Percentiles rank a stretch among this genome's conserved stretches.
phyloP scores from a whole-genome alignment of 78 protist species.

The Dictyostelium intermedium region DNA sequence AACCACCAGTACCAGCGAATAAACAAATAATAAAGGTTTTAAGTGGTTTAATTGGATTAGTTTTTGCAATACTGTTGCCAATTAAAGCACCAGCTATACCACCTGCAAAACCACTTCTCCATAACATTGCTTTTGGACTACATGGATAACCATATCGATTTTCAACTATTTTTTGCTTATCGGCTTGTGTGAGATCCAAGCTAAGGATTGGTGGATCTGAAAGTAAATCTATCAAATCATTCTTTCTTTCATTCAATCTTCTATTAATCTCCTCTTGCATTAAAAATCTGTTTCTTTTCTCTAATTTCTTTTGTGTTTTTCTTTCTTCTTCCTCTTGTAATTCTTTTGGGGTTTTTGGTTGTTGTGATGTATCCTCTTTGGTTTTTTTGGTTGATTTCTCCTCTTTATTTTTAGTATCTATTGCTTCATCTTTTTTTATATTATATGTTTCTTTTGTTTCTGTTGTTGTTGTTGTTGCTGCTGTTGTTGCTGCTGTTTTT shows the following conservation, averaged over 20 bases:
- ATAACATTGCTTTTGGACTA: background rate
- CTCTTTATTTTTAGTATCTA: background rate
- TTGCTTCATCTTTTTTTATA: background rate
- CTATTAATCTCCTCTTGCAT: background rate
- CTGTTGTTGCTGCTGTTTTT: too few species aligned
- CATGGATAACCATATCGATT: too few species aligned
- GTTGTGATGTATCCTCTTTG: background rate
- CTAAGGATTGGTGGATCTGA: background rate
- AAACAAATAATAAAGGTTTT: too few species aligned
- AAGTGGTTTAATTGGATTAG: background rate
- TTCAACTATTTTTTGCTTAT: too few species aligned
- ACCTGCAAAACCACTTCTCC: background rate
- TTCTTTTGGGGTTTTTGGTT: background rate
- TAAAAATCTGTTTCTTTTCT: background rate
- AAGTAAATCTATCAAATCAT: background rate
- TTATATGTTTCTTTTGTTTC: background rate
- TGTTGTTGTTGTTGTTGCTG: background rate
- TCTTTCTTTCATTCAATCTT: background rate
- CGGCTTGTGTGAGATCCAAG: background rate
- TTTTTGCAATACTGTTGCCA: background rate
- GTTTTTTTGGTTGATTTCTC: background rate
- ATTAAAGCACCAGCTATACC: slow-evolving; percentile 7
- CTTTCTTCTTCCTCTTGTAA: background rate
- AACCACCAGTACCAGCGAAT: background rate
- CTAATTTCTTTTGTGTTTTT: background rate